Base-by-base conservation (phyloP, 352 stramenopile genomes). In the Phytophthora fragariaefolia region DNA sequence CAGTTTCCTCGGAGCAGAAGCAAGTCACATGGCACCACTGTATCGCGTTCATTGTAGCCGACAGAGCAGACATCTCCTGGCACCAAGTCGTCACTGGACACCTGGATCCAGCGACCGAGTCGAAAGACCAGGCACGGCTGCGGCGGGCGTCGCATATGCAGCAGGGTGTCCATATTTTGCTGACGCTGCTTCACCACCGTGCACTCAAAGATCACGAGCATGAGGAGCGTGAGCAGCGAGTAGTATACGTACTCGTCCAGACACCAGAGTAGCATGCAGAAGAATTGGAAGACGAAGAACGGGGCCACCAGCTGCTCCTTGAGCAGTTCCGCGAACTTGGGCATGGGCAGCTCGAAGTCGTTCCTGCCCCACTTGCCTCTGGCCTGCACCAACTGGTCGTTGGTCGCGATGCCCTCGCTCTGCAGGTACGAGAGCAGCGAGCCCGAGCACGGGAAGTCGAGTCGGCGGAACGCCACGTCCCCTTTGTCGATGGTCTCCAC, bases 221-320 rank as follows among this genome's bases (percentile, higher is more conserved):
- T 99, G 23, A 95, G 76, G 10, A 99, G 87, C 34, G 98, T 99
- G 66, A 99, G 98, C 12, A 99, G 75, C 27, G 95, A 97, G 83
- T 99, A 99, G 77, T 99, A 97, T 96, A 98, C 99, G 86, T 99
- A 99, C 76, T 99, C 98, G 77, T 99, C 98, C 9, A 99, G 84
- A 77, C 92, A 98, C 96, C 98, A 99, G 30, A 99, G 81, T 32
- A 97, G 77, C 51, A 99, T 97, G 70, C 97, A 99, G 52, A 99
- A 97, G 51, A 99, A 86, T 86, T 99, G 98, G 76, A 99, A 99
- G 3, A 99, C 85, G 65, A 99, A 99, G 57, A 99, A 97, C 15
- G 98, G 98, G 59, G 98, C 97, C 15, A 99, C 79, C 15, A 98
- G 73, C 73, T 99, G 98, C 77, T 99, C 94, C 61, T 94, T 90